Conservation (phyloP, 1,284 basidiomycete species). For the Marasmius sp. region DNA sequence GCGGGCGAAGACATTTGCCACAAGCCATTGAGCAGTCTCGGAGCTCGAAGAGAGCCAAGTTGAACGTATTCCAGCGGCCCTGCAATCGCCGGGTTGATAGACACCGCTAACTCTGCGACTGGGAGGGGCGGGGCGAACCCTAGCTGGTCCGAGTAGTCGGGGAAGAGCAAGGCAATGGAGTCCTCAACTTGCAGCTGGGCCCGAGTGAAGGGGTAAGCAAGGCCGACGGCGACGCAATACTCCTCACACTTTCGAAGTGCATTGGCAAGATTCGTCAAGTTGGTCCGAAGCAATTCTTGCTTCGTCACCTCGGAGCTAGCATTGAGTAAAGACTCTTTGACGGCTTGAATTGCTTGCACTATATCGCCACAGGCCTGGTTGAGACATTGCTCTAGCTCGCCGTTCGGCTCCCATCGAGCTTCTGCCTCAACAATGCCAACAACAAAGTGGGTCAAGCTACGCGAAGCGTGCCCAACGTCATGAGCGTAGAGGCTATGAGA, state of each 20-base stretch:
- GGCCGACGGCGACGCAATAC: slow-evolving; percentile 7
- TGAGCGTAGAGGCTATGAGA: background rate
- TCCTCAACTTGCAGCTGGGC: slow-evolving; percentile 15
- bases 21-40: slow-evolving; percentile 47
- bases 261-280: slow-evolving; percentile 9
- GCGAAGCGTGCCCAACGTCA: background rate
- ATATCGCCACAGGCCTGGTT: slow-evolving; percentile 15
- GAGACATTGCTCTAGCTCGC: slow-evolving; percentile 6
- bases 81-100: background rate
- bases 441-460: slow-evolving; percentile 16
- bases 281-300: slow-evolving; percentile 4
- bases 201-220: slow-evolving; percentile 14
- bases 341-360: slow-evolving; percentile 20
- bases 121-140: background rate
- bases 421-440: slow-evolving; percentile 7
- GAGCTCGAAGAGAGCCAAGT: slow-evolving; percentile 19
- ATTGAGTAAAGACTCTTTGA: slow-evolving; percentile 14
- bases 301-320: background rate
- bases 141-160: background rate
- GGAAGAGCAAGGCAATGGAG: background rate
- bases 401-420: slow-evolving; percentile 9
- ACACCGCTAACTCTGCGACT: background rate
- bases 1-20: slow-evolving; percentile 53
- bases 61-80: background rate
- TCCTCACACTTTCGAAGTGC: slow-evolving; percentile 8